Conservation (phyloP, 345 rosid species). For the Balakata baccata region DNA sequence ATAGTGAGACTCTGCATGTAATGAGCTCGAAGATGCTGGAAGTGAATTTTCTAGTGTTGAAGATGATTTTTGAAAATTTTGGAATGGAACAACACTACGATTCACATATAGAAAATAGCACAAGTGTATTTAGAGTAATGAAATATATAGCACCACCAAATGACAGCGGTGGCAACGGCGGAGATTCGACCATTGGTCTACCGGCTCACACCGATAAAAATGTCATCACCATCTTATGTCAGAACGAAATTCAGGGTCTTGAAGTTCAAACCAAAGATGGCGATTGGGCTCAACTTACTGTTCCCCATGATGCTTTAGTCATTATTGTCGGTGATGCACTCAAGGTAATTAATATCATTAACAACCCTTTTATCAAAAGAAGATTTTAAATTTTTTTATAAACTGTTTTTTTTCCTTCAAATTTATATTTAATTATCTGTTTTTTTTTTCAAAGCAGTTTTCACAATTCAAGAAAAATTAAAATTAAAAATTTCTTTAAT, state of each 20-base stretch:
- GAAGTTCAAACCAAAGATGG: conserved; percentile 38
- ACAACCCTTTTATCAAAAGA: no score
- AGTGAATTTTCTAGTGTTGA: conserved; percentile 30
- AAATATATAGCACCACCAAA: conserved; percentile 34
- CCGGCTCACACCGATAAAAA: conserved; percentile 50
- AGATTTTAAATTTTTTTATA: no score
- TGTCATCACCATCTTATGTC: conserved; percentile 38
- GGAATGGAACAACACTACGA: conserved; percentile 30
- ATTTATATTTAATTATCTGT: no score
- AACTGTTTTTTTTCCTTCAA: no score
- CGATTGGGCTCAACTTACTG: conserved; percentile 25
- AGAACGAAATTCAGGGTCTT: conserved; percentile 51
- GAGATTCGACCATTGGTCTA: conserved; percentile 25
- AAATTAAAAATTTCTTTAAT: no score
- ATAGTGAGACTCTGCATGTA: conserved; percentile 30
- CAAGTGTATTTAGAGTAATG: conserved; percentile 32
- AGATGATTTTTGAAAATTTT: conserved; percentile 44
- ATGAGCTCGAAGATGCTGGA: conserved; percentile 41
- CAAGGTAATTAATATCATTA: conserved; percentile 22
- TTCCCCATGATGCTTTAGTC: conserved; percentile 34
- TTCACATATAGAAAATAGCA: conserved; percentile 21
- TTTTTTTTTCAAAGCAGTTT: no score
- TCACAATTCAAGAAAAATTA: no score
- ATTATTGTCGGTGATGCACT: conserved; percentile 48
- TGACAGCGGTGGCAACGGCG: background rate